Base-by-base conservation (phyloP, 2,329 filamentous ascomycete genomes). In the Lachnellula willkommii region DNA sequence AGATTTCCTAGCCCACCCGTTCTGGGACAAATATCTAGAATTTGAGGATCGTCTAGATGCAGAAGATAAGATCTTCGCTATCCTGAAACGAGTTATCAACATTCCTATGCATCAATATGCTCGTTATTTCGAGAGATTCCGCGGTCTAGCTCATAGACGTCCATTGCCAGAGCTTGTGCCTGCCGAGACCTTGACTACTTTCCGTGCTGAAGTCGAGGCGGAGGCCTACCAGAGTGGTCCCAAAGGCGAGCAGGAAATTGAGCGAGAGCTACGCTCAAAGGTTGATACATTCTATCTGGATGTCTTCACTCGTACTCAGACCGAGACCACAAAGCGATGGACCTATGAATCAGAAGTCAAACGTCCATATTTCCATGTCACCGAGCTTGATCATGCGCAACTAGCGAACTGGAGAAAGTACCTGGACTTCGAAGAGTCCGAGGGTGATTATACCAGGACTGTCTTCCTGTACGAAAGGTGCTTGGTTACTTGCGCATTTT, bases 11-110 rank as follows among this genome's bases (percentile, higher is more conserved):
- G 28, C 28, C 7, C 28, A 32, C 28, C 91, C 91, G 1, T 96
- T 99, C 75, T 99, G 94, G 94, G 94, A 99, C 73, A 97, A 96
- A 74, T 99, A 96, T 69, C 84, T 99, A 61, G 94, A 97, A 70
- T 97, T 95, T 67, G 94, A 97, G 71, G 92, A 96, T 70, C 88
- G 92, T 1, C 79, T 93, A 59, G 91, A 96, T 67, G 84, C 88
- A 0, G 83, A 87, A 14, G 89, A 95, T 61, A 90, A 85, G 66
- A 89, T 96, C 53, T 95, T 95, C 65, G 84, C 83, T 42, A 90
- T 99, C 54, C 80, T 96, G 52, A 80, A 81, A 59, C 89, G 92
- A 53, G 81, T 96, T 54, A 88, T 96, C 53, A 83, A 89, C 67
- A 91, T 97, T 52, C 93, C 94, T 0, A 90, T 96, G 83, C 92